Evolutionary conservation across 495 filamentous ascomycete species (phyloP).

Genomic region (Hypoxylon trugodes): DNA sequence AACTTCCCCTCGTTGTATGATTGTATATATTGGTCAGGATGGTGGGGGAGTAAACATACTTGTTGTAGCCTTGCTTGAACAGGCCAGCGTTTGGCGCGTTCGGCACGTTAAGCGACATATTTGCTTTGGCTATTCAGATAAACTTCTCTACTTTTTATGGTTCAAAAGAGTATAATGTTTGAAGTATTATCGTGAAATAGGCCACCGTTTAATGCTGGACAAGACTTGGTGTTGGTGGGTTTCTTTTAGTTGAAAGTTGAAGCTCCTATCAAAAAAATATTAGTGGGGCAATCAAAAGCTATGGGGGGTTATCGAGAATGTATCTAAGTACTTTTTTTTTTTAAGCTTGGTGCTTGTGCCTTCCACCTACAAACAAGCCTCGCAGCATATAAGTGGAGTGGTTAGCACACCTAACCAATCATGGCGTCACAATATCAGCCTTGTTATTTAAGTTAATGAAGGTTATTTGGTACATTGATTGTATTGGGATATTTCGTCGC

Average conservation of each 20-base stretch:
- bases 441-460: background rate
- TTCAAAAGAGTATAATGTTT: slow-evolving; percentile 21
- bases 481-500: slow-evolving; percentile 5
- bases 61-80: slow-evolving; percentile 97
- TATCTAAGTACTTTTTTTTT: background rate
- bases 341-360: background rate
- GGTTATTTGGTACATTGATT: background rate
- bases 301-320: background rate
- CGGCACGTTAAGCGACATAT: slow-evolving; percentile 95
- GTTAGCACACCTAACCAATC: background rate
- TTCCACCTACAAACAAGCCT: background rate
- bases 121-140: slow-evolving; percentile 38
- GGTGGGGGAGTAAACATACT: slow-evolving; percentile 64
- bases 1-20: background rate
- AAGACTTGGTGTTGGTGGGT: slow-evolving; percentile 1
- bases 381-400: background rate
- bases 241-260: slow-evolving; percentile 29
- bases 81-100: slow-evolving; percentile 89
- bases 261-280: slow-evolving; percentile 49
- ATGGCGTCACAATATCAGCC: background rate
- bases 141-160: slow-evolving; percentile 2
- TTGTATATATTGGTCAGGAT: slow-evolving; percentile 6
- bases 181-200: background rate
- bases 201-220: background rate
- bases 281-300: slow-evolving; percentile 28